Evolutionary conservation across 176 grass and related monocot genomes (phyloP).

Genomic region (Phoenix dactylifera): DNA sequence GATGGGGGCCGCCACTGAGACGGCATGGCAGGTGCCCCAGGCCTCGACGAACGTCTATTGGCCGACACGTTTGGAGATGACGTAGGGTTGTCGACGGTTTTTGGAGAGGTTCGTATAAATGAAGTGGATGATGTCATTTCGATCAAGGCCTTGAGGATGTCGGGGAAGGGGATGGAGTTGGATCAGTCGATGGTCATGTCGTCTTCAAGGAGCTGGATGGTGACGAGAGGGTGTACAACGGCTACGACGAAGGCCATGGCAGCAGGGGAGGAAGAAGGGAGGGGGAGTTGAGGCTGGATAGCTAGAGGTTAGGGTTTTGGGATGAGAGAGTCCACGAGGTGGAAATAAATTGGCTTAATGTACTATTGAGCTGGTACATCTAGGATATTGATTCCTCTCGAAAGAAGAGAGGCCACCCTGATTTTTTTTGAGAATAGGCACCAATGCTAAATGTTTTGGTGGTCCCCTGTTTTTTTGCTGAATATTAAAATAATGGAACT

Average conservation of each 20-base stretch:
- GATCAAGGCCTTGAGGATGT: conserved; percentile 29
- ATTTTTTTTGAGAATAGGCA: no score
- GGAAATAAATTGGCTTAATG: no score
- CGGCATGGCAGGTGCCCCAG: conserved; percentile 71
- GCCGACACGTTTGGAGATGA: conserved; percentile 59
- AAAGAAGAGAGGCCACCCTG: no score
- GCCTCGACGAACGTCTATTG: conserved; percentile 92
- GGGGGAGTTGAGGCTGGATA: conserved; percentile 7
- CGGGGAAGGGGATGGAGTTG: conserved; percentile 18
- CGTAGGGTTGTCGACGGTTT: conserved; percentile 83
- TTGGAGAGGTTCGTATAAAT: conserved; percentile 43
- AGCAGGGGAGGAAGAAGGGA: no score
- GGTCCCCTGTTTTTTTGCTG: no score
- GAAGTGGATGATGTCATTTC: no score
- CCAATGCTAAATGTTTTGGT: no score
- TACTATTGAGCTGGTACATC: no score
- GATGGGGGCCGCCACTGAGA: conserved; percentile 66
- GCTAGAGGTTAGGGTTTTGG: conserved; percentile 15
- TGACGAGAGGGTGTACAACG: conserved; percentile 33
- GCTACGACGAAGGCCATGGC: conserved; percentile 1
- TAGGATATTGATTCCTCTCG: no score
- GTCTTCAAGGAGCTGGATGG: conserved; percentile 50
- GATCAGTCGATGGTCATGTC: conserved; percentile 37
- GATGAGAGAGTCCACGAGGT: no score
- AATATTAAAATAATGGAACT: no score